Conservation (phyloP, 116 monocot genomes). For the Iris pallida region DNA sequence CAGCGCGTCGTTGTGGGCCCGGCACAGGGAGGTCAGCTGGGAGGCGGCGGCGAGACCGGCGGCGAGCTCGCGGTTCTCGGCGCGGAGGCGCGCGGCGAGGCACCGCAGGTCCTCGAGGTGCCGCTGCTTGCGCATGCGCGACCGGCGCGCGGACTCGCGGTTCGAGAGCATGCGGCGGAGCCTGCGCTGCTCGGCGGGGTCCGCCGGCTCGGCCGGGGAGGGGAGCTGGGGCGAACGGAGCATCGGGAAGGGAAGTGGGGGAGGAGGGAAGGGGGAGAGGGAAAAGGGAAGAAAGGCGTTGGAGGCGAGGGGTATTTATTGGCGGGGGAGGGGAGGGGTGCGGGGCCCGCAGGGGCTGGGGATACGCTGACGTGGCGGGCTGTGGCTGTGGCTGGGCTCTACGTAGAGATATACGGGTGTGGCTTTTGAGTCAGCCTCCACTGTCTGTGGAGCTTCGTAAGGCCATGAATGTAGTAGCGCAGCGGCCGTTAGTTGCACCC, state of each 20-base stretch:
- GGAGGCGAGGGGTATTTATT: slow-evolving; percentile 11
- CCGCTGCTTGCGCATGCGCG: slow-evolving; percentile 28
- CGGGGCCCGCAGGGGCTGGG: not conserved
- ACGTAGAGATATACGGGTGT: too few species aligned
- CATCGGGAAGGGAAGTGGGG: not conserved
- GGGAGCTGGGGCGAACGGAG: not conserved
- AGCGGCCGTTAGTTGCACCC: too few species aligned
- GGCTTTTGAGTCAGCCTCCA: too few species aligned
- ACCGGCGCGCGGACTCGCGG: slow-evolving; percentile 34
- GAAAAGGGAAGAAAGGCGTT: slow-evolving; percentile 8
- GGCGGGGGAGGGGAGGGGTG: not conserved
- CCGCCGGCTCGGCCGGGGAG: not conserved
- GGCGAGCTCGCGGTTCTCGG: slow-evolving; percentile 11
- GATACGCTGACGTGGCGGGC: not conserved
- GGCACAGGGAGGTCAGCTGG: slow-evolving; percentile 9
- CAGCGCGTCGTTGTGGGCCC: slow-evolving; percentile 19
- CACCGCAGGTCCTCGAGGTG: slow-evolving; percentile 28
- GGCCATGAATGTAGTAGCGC: too few species aligned
- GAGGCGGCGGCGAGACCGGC: slow-evolving; percentile 5
- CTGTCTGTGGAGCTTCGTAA: too few species aligned
- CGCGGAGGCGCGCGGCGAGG: slow-evolving; percentile 6
- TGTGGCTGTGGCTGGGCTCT: too few species aligned
- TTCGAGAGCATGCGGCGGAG: slow-evolving; percentile 28
- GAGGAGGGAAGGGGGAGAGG: not conserved
- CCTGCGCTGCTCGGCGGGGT: slow-evolving; percentile 9